Evolutionary conservation across 2,329 filamentous ascomycete genomes (phyloP), one percentile per base, ranked within the genome.

Genomic region (Claviceps fusiformis): DNA sequence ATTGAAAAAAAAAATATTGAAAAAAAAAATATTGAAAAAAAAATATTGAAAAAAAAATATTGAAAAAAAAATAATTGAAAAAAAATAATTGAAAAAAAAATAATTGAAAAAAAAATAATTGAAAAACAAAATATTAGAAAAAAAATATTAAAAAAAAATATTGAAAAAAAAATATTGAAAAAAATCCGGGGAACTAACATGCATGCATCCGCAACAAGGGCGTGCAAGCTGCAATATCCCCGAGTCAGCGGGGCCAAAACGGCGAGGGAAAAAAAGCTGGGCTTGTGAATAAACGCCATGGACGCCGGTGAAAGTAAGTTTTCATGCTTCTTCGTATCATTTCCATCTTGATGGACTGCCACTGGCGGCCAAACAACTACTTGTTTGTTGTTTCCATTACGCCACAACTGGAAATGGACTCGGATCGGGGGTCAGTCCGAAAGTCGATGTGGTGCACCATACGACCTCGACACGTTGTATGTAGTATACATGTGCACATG

Each of bases 171-270:
- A 24, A 24, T 24, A 50, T 3, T 17, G 19, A 24, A 24, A 24
- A n/a, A 48, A 48, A 37, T 5, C 27, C 50, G 54, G 50, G 50
- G 54, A 56, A 37, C 54, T 29, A 46, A 35, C 15, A 19, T 17
- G 24, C 29, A 15, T 53, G 46, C 46, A 44, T 56, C 51, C 51
- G 54, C 33, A n/a, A 50, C 46, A 29, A 44, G 45, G 44, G 41
- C n/a, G n/a, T n/a, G 44, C 39, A 49, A 19, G 6, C 33, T 48
- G 43, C 11, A 27, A 46, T 19, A 5, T 19, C 24, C 27, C 17
- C 10, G 31, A 39, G 31, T 37, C 48, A 50, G 19, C 27, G 24
- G 35, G 19, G 15, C 31, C 29, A 39, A 33, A 10, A 29, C 10
- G 17, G 19, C 8, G 5, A 50, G 43, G 37, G 27, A 24, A 24